Evolutionary conservation across 495 filamentous ascomycete species (phyloP), one percentile per base, ranked within the genome.

Genomic region (Podospora pseudopauciseta): DNA sequence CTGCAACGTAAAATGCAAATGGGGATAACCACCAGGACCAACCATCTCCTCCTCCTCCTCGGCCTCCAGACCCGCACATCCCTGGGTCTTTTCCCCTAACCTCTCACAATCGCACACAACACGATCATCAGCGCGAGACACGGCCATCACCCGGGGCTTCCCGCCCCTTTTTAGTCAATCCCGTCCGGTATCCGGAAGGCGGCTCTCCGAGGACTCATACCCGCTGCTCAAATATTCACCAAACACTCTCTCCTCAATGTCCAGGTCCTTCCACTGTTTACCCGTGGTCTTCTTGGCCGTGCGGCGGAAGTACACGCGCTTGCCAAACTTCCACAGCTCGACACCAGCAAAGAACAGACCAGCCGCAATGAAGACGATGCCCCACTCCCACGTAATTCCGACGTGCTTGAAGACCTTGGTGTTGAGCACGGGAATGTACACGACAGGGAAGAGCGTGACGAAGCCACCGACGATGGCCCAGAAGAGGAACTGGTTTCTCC

Each of bases 341-440:
- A 90, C 80, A 54, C 87, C 85, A 0, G 73, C 71, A 30, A 92
- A 81, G 70, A 89, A 92, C 16, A 90, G 70, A 39, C 85, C 75
- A 2, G 84, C 84, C 15, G 85, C 85, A 5, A 83, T 84, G 56
- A 89, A 77, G 0, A 86, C 87, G 20, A 89, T 74, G 6, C 81
- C 86, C 90, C 91, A 92, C 74, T 92, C 90, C 90, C 90, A 92
- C 58, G 70, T 81, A 57, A 93, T 92, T 4, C 83, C 84, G 3
- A 80, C 83, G 69, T 93, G 91, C 75, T 91, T 92, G 80, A 93
- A 93, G 1, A 93, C 90, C 0, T 78, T 74, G 1, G 77, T 78
- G 74, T 92, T 92, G 34, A 93, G 78, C 2, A 84, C 86, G 0
- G 91, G 91, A 23, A 93, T 89, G 71, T 93, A 92, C 0, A 93